phyloP scores from a whole-genome alignment of 495 filamentous ascomycete species.

The Podospora anserina region DNA sequence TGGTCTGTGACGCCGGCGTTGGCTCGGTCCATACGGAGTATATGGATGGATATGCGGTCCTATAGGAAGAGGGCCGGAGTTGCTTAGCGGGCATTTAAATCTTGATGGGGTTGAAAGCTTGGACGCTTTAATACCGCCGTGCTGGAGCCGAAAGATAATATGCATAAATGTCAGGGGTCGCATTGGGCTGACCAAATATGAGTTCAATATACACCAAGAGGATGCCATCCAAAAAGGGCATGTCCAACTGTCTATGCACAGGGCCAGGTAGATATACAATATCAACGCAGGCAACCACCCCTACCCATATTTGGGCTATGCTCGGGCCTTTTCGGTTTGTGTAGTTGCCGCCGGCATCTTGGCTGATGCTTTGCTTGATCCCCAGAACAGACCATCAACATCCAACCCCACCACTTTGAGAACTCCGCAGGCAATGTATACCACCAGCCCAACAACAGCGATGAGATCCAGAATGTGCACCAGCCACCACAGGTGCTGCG shows the following conservation, averaged over 20 bases:
- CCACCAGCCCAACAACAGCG: conserved; percentile 39
- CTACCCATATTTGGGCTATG: not conserved
- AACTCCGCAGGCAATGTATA: conserved; percentile 27
- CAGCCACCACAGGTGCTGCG: conserved; percentile 92
- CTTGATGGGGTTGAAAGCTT: not conserved
- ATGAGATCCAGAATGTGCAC: conserved; percentile 71
- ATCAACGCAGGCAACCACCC: not conserved
- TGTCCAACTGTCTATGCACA: not conserved
- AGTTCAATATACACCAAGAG: not conserved
- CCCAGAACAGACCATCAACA: conserved; percentile 17
- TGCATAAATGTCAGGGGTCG: not conserved
- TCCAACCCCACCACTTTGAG: conserved; percentile 24
- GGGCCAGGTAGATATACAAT: not conserved
- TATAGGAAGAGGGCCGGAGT: not conserved
- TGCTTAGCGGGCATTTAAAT: not conserved
- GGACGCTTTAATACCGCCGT: not conserved
- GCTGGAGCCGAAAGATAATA: conserved; percentile 1
- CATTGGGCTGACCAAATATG: not conserved
- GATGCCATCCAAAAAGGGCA: not conserved
- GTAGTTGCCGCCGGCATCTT: not conserved
- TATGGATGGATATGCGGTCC: not conserved
- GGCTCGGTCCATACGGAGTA: not conserved
- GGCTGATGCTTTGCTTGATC: not conserved
- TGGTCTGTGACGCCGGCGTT: not conserved
- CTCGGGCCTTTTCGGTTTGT: not conserved